These are phyloP conservation scores for Aspergillus carbonarius DNA, from an alignment of 2,329 filamentous ascomycete genomes.

Conservation along the genomic window DNA sequence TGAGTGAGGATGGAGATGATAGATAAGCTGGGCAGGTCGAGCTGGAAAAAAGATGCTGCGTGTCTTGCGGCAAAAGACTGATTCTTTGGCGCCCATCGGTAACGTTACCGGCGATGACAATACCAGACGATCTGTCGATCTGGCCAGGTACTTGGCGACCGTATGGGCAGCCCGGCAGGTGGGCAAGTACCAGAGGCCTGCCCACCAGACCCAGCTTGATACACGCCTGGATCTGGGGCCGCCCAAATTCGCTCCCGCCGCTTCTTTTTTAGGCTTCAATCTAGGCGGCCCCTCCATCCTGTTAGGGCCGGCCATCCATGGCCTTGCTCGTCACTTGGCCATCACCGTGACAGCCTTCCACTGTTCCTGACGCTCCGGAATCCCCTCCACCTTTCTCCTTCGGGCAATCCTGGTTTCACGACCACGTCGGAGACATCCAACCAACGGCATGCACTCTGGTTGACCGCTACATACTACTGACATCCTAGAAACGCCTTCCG, in stretches of 20 bases:
- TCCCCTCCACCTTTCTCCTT: background rate
- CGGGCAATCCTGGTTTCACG: background rate
- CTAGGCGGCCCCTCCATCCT: constrained; percentile 15
- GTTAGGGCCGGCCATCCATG: background rate
- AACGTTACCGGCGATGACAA: constrained; percentile 14
- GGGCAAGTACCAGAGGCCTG: constrained; percentile 11
- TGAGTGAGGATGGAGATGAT: constrained; percentile 14
- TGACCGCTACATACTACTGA: constrained; percentile 1
- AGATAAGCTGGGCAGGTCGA: constrained; percentile 17
- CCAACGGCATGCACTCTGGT: background rate
- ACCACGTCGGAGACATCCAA: constrained; percentile 1
- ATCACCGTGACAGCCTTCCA: background rate
- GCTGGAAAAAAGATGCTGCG: constrained; percentile 26
- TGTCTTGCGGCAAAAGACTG: constrained; percentile 14
- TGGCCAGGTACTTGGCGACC: constrained; percentile 12
- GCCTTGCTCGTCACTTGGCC: background rate
- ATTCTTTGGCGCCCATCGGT: background rate
- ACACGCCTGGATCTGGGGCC: constrained; percentile 15
- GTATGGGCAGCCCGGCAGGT: constrained; percentile 10
- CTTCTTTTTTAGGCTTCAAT: constrained; percentile 27
- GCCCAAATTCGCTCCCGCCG: constrained; percentile 20
- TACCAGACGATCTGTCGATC: constrained; percentile 23
- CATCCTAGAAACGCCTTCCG: too few relatives aligned
- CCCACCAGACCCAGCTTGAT: constrained; percentile 1
- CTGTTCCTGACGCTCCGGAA: background rate